Evolutionary conservation across 805 yeast genomes (phyloP), one percentile per base, ranked within the genome.

Genomic region (Zygosaccharomyces gambellarensis): DNA sequence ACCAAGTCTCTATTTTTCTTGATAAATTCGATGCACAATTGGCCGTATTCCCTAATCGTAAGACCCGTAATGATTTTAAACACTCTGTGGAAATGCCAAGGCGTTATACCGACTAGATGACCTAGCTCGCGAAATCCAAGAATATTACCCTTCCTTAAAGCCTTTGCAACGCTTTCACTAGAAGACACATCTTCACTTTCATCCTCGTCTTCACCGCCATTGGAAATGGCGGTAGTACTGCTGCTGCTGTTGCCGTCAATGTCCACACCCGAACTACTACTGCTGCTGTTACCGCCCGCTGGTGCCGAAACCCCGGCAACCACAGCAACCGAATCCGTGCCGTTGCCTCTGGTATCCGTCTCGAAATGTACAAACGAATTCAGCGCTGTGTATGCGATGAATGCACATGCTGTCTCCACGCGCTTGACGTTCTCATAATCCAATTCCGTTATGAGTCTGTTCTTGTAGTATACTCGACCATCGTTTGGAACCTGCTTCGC

Each of bases 21-120:
- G 56, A 83, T 71, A 57, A 67, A 81, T 54, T 79, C 83, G 74
- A 80, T 83, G 63, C 95, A 86, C 54, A 82, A 81, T 62, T 88
- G 95, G 45, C 96, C 96, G 60, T 88, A 88, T 5, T 87, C 84
- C 71, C 88, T 87, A 22, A 95, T 95, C 1, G 96, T 88, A 50
- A 87, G 76, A 2, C 95, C 92, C 4, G 95, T 86, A 52, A 88
- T 87, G 48, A 83, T 79, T 67, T 89, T 85, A 74, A 89, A 89
- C 22, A 89, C 95, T 45, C 96, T 74, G 72, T 89, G 96, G 68
- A 89, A 89, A 68, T 89, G 96, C 96, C 96, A 89, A 23, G 96
- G 94, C 9, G 88, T 80, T 51, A 89, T 75, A 56, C 85, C 85
- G 8, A 90, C 83, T 62, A 88, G 85, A 19, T 87, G 82, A 7